Percentiles rank a stretch among this genome's conserved stretches.
phyloP scores from a whole-genome alignment of 192 early-diverging fungal species.

The Coemansia sp. region DNA sequence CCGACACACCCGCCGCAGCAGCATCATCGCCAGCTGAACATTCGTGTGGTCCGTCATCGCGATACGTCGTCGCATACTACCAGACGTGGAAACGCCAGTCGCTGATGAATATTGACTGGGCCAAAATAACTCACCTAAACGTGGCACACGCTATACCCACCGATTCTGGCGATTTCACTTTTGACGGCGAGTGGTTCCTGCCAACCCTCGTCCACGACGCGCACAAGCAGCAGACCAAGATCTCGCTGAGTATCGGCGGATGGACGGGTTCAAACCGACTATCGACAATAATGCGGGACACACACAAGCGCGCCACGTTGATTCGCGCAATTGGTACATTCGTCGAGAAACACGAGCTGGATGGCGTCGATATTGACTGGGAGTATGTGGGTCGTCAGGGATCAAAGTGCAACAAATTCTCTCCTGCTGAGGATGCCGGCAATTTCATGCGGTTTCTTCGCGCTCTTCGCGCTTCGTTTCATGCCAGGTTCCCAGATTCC shows the following conservation, averaged over 20 bases:
- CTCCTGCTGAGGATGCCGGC: conserved; percentile 38
- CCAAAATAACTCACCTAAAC: conserved; percentile 45
- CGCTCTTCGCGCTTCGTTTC: conserved; percentile 44
- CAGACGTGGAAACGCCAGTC: conserved; percentile 50
- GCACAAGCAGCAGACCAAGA: conserved; percentile 53
- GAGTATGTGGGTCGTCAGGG: conserved; percentile 65
- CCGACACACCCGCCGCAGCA: too few relatives aligned
- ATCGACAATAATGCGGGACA: conserved; percentile 59
- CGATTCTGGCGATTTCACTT: conserved; percentile 49
- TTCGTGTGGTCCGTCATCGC: conserved; percentile 43
- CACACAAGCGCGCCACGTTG: conserved; percentile 58
- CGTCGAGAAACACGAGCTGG: conserved; percentile 60
- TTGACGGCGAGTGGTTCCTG: conserved; percentile 60
- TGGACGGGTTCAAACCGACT: conserved; percentile 76
- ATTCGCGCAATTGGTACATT: conserved; percentile 62
- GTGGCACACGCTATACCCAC: conserved; percentile 58
- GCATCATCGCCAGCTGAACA: neutral
- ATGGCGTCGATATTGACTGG: conserved; percentile 71
- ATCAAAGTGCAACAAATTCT: conserved; percentile 61
- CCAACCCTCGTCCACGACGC: conserved; percentile 55
- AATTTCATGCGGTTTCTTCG: conserved; percentile 46
- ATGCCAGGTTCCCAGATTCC: conserved; percentile 27
- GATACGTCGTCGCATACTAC: conserved; percentile 54
- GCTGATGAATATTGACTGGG: conserved; percentile 53
- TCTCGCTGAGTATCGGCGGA: conserved; percentile 70